Conservation (phyloP, 306 rosid species). For the Ochetophila trinervis region DNA sequence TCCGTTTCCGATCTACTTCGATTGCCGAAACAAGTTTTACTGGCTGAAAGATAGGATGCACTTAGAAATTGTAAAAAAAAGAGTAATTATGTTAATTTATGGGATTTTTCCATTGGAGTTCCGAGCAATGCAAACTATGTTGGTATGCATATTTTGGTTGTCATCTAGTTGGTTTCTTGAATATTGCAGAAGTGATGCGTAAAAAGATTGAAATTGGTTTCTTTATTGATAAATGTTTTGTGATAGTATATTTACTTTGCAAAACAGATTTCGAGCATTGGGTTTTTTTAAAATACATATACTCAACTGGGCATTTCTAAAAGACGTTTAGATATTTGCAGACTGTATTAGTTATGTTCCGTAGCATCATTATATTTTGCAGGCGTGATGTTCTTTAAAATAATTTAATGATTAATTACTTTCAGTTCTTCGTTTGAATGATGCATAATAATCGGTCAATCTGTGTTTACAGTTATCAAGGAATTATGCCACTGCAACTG, state of each 20-base stretch:
- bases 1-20: neutral
- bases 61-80: neutral
- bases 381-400: neutral
- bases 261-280: neutral
- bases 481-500: slow-evolving; percentile 52
- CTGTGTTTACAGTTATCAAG: slow-evolving; percentile 60
- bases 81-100: neutral
- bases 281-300: neutral
- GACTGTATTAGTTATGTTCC: no score
- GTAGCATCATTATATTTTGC: neutral
- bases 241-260: neutral
- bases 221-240: neutral
- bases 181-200: no score
- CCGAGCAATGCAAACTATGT: no score
- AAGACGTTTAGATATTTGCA: neutral
- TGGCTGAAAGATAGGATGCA: neutral
- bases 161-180: no score
- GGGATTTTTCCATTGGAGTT: neutral
- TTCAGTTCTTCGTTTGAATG: slow-evolving; percentile 7
- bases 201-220: neutral
- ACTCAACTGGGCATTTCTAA: neutral
- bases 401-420: neutral
- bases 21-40: neutral
- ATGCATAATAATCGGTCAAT: slow-evolving; percentile 15
- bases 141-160: no score